Evolutionary conservation across 2,329 filamentous ascomycete species (phyloP), one percentile per base, ranked within the genome.

Genomic region (Ceratocystis harringtonii): DNA sequence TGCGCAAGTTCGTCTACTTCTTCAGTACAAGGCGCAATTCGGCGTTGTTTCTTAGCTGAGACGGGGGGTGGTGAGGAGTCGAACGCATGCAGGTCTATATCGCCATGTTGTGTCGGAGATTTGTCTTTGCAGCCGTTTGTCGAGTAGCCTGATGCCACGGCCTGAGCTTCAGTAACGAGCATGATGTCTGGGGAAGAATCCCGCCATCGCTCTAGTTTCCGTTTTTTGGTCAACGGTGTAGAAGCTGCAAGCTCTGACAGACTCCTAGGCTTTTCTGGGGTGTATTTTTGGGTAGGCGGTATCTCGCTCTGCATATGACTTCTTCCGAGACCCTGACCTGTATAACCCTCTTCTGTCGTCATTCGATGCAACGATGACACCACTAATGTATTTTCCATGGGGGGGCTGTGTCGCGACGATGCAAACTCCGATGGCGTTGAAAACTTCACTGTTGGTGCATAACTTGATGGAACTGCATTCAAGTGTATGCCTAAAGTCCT

Each of bases 101-200:
- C 61, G 8, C 25, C 22, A 8, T 19, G 45, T 30, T 25, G 15
- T 30, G 43, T 17, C 10, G 44, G 32, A 17, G 52, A 17, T 17
- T 28, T 17, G 25, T 36, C 36, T 3, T 4, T 32, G 19, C 6
- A n/a, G 15, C 12, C 22, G 10, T 1, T 25, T 30, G 36, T 30
- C 28, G 41, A 48, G 28, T 28, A 7, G 17, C 12, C 12, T 10
- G 25, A 7, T 45, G 7, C 22, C 25, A 12, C 15, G 7, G 5
- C 22, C 45, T 62, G 36, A 2, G 61, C 41, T 32, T 62, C 61
- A 5, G 28, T 48, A 2, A 62, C 32, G 3, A 62, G 25, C 10
- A 62, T 62, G 10, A 62, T 62, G 30, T 62, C 61, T 30, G 61
- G 61, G 3, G 43, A 62, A 12, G 61, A 62, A 19, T 48, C 30